These are phyloP conservation scores for Bassia scoparia DNA, from an alignment of 148 eudicot species.

Conservation along the genomic window DNA sequence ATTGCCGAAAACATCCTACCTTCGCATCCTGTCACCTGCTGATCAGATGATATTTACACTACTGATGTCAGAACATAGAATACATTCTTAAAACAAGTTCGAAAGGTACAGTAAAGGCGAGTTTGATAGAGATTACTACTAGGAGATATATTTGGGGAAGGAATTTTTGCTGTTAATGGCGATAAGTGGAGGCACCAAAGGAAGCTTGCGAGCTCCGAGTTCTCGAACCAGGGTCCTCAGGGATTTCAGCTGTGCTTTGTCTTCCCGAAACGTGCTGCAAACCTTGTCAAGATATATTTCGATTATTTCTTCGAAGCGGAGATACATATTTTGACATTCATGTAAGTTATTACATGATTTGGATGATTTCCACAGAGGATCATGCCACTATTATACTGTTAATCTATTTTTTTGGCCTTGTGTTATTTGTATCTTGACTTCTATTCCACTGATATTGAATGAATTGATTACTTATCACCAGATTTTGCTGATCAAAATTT, in stretches of 20 bases:
- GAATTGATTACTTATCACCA: background rate
- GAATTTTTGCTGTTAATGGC: slow-evolving; percentile 70
- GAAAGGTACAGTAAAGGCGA: slow-evolving; percentile 53
- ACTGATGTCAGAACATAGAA: slow-evolving; percentile 53
- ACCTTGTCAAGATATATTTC: slow-evolving; percentile 39
- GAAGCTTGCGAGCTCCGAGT: slow-evolving; percentile 71
- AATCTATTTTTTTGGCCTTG: background rate
- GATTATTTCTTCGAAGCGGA: slow-evolving; percentile 17
- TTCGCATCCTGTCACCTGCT: slow-evolving; percentile 60
- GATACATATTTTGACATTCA: slow-evolving; percentile 55
- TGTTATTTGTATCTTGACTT: no score
- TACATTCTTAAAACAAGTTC: slow-evolving; percentile 62
- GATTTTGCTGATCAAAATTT: no score
- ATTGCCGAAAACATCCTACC: slow-evolving; percentile 44
- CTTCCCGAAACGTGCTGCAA: slow-evolving; percentile 51
- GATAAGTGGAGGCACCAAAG: slow-evolving; percentile 62
- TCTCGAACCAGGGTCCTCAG: slow-evolving; percentile 65
- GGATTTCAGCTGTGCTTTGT: slow-evolving; percentile 66
- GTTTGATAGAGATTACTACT: slow-evolving; percentile 32
- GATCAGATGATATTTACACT: slow-evolving; percentile 55
- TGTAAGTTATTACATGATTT: slow-evolving; percentile 29
- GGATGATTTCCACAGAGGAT: slow-evolving; percentile 1
- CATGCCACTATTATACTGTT: background rate
- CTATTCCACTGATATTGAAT: no score
- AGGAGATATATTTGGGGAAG: slow-evolving; percentile 64